Conservation (phyloP, 2,329 filamentous ascomycete genomes). For the Dactylella cylindrospora region DNA sequence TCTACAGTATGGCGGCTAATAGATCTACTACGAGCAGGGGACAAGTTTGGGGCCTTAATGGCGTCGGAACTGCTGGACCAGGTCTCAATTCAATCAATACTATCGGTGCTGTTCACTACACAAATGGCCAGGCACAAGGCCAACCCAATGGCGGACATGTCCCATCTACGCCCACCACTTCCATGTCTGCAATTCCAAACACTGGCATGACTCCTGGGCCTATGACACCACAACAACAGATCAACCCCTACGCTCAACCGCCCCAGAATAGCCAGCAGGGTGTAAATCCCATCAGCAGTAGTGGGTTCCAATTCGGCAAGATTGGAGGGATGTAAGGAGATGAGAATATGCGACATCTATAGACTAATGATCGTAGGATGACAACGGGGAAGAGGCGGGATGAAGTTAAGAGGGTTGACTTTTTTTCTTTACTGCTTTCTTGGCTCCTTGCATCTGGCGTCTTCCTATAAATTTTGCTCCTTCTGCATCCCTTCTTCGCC, state of each 20-base stretch:
- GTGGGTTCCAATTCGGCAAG: constrained; percentile 43
- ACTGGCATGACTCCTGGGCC: constrained; percentile 42
- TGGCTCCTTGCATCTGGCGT: neutral
- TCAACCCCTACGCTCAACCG: constrained; percentile 39
- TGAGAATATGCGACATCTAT: neutral
- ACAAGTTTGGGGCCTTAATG: constrained; percentile 49
- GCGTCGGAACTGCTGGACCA: constrained; percentile 45
- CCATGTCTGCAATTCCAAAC: constrained; percentile 14
- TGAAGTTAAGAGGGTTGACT: neutral
- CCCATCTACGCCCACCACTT: constrained; percentile 40
- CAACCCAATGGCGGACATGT: constrained; percentile 33
- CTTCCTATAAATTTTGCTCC: neutral
- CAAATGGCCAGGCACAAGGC: constrained; percentile 30
- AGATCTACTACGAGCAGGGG: constrained; percentile 33
- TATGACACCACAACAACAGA: constrained; percentile 43
- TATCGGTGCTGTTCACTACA: constrained; percentile 25
- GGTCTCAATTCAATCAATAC: constrained; percentile 18
- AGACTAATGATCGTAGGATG: neutral
- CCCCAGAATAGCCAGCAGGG: constrained; percentile 40
- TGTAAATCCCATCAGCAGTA: constrained; percentile 40
- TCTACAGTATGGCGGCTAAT: neutral
- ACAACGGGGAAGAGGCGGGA: neutral
- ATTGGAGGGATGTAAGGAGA: constrained; percentile 41
- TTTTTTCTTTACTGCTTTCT: neutral
- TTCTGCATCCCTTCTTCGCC: neutral